Evolutionary conservation across 139 green algal species (phyloP), one percentile per base, ranked within the genome.

Genomic region (Micractinium conductrix): DNA sequence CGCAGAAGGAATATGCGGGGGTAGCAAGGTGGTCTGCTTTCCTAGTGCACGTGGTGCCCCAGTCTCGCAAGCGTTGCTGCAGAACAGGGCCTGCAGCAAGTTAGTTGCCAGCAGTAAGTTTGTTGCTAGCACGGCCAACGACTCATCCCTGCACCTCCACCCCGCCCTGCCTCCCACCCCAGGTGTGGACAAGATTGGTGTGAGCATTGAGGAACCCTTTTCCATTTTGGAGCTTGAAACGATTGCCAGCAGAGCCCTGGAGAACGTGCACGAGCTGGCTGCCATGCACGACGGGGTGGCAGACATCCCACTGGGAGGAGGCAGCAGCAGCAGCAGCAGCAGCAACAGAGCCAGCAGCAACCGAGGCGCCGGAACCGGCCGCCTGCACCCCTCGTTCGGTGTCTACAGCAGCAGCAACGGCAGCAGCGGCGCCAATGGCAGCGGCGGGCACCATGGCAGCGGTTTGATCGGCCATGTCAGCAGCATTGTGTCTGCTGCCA

Each of bases 151-250:
- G n/a, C n/a, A 14, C 62, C 24, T 69, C 24, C 26, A 38, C 16
- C 28, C 28, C 19, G 24, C 4, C 62, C 28, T 69, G 62, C 2
- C 4, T 28, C 62, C 62, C 7, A 4, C 26, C 16, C n/a, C 65
- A 72, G 65, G 84, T 10, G 79, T 87, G 40, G 83, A 87, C 26
- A 84, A 87, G 43, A 87, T 87, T 43, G 83, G 73, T 17, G 69
- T 87, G 33, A 72, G 65, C 42, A 87, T 87, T 26, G 83, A 87
- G 63, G 83, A 87, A 30, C 83, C 83, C 16, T 84, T 87, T 38
- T 87, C 83, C n/a, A 79, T 87, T 14, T 74, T 89, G 21, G 45
- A 67, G 24, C 71, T 83, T 19, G 50, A 83, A 21, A 16, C 24
- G 17, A 38, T 88, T 37, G 62, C 55, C 38, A 35, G n/a, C 58